A percentile compares a stretch with the other conserved stretches of the same genome.
These are phyloP conservation scores for Sporothrix brunneoviolacea DNA, from an alignment of 2,329 filamentous ascomycete genomes.

Conservation along the genomic window DNA sequence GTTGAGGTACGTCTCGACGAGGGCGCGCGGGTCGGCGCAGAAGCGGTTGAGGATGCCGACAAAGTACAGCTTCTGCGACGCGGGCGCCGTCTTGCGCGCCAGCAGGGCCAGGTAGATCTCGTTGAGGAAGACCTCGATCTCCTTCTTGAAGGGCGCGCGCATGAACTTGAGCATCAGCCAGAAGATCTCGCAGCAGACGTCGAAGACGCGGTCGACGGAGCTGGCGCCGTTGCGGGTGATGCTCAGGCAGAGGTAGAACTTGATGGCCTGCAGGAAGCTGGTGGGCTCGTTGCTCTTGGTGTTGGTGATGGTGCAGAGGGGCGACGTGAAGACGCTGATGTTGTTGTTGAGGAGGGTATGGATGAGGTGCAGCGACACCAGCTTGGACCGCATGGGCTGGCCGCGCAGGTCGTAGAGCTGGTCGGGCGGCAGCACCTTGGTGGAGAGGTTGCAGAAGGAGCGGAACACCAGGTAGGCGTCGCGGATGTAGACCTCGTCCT, in stretches of 20 bases:
- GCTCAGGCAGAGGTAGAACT: conserved; percentile 93
- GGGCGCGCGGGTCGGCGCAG: conserved; percentile 74
- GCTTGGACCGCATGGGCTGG: conserved; percentile 94
- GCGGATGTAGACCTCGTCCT: conserved; percentile 94
- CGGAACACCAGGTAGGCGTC: conserved; percentile 96
- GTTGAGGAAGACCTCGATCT: conserved; percentile 95
- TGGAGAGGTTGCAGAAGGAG: conserved; percentile 95
- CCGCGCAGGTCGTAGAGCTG: conserved; percentile 89
- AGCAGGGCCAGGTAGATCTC: conserved; percentile 93
- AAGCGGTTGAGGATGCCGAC: conserved; percentile 78
- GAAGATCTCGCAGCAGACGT: conserved; percentile 94
- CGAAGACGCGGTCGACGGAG: conserved; percentile 85
- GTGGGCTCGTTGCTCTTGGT: conserved; percentile 84
- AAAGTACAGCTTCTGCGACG: conserved; percentile 89
- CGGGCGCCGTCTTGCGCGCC: conserved; percentile 76
- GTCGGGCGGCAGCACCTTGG: conserved; percentile 81
- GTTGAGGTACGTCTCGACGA: conserved; percentile 95
- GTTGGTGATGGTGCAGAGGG: conserved; percentile 84
- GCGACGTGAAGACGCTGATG: conserved; percentile 82
- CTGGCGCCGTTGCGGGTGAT: conserved; percentile 93
- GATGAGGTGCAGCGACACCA: conserved; percentile 90
- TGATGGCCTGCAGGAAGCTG: conserved; percentile 87
- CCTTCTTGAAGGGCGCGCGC: conserved; percentile 93
- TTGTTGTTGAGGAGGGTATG: conserved; percentile 95
- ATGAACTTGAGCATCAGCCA: conserved; percentile 95